Evolutionary conservation across 768 basidiomycete genomes (phyloP).

Genomic region (Lactarius hatsudake): DNA sequence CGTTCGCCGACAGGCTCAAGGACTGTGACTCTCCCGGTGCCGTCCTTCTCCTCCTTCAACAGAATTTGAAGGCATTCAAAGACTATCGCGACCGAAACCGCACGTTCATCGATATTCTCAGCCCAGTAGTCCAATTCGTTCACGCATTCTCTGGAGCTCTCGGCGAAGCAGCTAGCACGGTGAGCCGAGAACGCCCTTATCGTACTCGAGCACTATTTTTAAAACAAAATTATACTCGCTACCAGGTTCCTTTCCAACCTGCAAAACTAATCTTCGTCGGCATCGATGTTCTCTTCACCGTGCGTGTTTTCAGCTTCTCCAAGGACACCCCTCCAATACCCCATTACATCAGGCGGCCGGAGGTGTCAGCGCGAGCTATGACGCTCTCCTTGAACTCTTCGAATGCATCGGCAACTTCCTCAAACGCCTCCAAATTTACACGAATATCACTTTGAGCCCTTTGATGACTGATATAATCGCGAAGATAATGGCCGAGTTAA

Average conservation of each 20-base stretch:
- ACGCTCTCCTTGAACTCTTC: background rate
- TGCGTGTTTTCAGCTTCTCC: too few relatives aligned
- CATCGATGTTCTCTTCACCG: too few relatives aligned
- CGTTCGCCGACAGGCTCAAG: too few relatives aligned
- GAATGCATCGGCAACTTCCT: background rate
- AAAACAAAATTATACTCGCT: too few relatives aligned
- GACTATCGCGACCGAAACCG: background rate
- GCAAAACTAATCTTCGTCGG: too few relatives aligned
- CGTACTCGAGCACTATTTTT: too few relatives aligned
- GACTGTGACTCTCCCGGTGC: background rate
- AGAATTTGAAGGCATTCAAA: background rate
- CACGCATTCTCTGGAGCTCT: background rate
- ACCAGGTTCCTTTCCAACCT: too few relatives aligned
- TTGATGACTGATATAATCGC: background rate
- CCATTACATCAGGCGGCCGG: too few relatives aligned
- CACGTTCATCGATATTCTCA: background rate
- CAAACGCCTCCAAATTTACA: background rate
- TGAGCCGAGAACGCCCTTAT: background rate
- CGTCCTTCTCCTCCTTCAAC: background rate
- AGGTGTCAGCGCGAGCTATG: background rate
- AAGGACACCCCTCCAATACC: too few relatives aligned
- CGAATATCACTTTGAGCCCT: background rate
- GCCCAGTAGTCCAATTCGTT: background rate
- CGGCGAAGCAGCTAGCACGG: background rate
- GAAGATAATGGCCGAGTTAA: background rate